These are phyloP conservation scores for Somion occarium DNA, from an alignment of 1,284 basidiomycete species.

Conservation along the genomic window DNA sequence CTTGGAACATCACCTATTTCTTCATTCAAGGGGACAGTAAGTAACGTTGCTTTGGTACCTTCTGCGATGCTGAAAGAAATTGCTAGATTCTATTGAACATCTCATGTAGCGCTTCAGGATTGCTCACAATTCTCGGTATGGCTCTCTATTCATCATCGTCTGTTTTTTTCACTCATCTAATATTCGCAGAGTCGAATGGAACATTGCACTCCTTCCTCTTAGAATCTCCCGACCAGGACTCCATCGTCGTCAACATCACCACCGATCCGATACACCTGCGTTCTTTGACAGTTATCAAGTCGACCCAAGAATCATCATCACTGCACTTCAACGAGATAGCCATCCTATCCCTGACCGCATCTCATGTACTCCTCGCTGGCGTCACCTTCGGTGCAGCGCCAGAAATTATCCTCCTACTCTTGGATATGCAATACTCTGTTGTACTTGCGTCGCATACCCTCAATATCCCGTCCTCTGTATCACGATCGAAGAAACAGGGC, in stretches of 20 bases:
- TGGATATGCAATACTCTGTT: constrained; percentile 71
- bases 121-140: constrained; percentile 47
- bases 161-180: constrained; percentile 23
- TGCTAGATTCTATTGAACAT: constrained; percentile 27
- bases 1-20: constrained; percentile 17
- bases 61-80: neutral
- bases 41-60: neutral
- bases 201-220: constrained; percentile 45
- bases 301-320: neutral
- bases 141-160: constrained; percentile 12
- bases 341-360: constrained; percentile 53
- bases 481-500: constrained; percentile 30
- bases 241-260: constrained; percentile 21
- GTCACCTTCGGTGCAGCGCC: constrained; percentile 33
- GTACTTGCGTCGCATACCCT: constrained; percentile 52
- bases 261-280: constrained; percentile 36
- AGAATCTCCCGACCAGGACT: constrained; percentile 21
- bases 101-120: constrained; percentile 46
- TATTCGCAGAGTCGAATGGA: constrained; percentile 38
- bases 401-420: constrained; percentile 56
- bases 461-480: constrained; percentile 46
- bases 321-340: constrained; percentile 30
- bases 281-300: constrained; percentile 25
- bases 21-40: constrained; percentile 16
- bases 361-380: constrained; percentile 57